phyloP scores from a whole-genome alignment of 78 protist genomes.

The slime mould (Dictyostelium discoideum) region dicty_2.7 NC_007088.5:3708001-3708500 shows the following conservation, averaged over 20 bases:
- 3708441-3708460: too few species aligned
- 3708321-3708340: slow-evolving; percentile 11
- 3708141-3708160: neutral
- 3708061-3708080: too few species aligned
- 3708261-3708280: slow-evolving; percentile 62
- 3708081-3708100: neutral
- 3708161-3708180: slow-evolving; percentile 3
- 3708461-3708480: too few species aligned
- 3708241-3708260: slow-evolving; percentile 38
- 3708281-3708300: neutral
- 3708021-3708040: neutral
- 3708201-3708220: slow-evolving; percentile 14
- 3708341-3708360: neutral
- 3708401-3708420: neutral
- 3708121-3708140: neutral
- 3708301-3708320: slow-evolving; percentile 16
- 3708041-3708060: neutral
- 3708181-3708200: slow-evolving; percentile 6
- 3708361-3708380: neutral
- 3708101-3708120: neutral
- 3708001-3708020: neutral
- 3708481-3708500: too few species aligned
- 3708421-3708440: neutral
- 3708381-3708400: neutral
- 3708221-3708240: slow-evolving; percentile 19